Evolutionary conservation across 2,329 filamentous ascomycete species (phyloP), one percentile per base, ranked within the genome.

Genomic region (Leptographium procerum): DNA sequence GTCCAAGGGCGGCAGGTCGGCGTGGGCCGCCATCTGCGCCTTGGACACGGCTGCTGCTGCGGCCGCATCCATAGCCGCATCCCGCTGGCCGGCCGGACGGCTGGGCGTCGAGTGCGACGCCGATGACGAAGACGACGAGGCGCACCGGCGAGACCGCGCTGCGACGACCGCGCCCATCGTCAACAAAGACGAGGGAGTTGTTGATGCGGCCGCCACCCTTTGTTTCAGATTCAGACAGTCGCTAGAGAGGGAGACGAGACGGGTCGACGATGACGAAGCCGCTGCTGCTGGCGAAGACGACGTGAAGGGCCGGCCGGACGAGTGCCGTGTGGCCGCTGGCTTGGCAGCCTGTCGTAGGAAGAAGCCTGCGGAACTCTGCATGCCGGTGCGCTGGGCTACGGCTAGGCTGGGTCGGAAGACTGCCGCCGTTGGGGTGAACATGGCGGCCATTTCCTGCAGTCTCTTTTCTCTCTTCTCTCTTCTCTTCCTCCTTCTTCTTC

Each of bases 1-100:
- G 73, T 90, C 83, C 48, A 91, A 82, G n/a, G 71, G 68, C 40
- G 71, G 65, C 61, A 58, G 52, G 24, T 68, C 64, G 45, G 68
- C 57, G 26, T 64, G 56, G 19, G 67, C 61, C 19, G 69, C 63
- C 5, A 65, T 61, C 40, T 29, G 31, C 9, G 24, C 45, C 28
- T 40, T 40, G 1, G 50, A 28, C 22, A 60, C 47, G 0, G 65
- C 60, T 11, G 64, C 63, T 0, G 64, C 64, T 0, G 62, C 63
- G 5, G 59, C 52, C 24, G 64, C 62, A 33, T 65, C 63, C 9
- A 48, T 56, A 59, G 60, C 63, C 57, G 62, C 61, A 62, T 63
- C 60, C 60, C 53, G 22, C 48, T 40, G 47, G n/a, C 4, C 16
- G 29, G 10, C 29, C 36, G 19, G 10, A 2, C 16, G 40, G 8